Conservation (phyloP, 805 yeast genomes). For the Candida dajiaensis region DNA sequence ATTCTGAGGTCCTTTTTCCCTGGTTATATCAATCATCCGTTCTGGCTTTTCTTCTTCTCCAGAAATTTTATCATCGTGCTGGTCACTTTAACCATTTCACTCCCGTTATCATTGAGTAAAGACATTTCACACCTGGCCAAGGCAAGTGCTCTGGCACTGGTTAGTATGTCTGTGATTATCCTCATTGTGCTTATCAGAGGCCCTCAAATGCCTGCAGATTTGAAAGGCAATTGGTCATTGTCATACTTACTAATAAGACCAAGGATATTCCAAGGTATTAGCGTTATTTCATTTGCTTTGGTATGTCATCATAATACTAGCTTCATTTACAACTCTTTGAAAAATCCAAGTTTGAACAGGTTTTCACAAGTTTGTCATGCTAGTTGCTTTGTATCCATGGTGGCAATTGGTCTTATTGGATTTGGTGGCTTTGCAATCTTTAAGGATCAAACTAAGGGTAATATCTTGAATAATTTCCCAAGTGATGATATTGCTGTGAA, state of each 20-base stretch:
- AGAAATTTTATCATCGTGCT: conserved; percentile 67
- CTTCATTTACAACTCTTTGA: conserved; percentile 80
- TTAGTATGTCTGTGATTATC: conserved; percentile 80
- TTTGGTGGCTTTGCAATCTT: conserved; percentile 72
- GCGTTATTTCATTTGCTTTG: conserved; percentile 92
- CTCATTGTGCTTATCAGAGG: conserved; percentile 68
- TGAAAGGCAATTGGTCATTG: conserved; percentile 42
- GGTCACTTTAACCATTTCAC: conserved; percentile 68
- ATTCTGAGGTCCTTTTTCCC: conserved; percentile 68
- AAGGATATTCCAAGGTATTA: conserved; percentile 79
- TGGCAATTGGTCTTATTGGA: conserved; percentile 75
- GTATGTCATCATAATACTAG: conserved; percentile 95
- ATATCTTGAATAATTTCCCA: conserved; percentile 82
- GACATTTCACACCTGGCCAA: conserved; percentile 83
- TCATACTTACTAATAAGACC: conserved; percentile 48
- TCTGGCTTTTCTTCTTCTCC: conserved; percentile 50
- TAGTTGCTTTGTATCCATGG: conserved; percentile 75
- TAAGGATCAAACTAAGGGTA: conserved; percentile 77
- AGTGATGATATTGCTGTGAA: conserved; percentile 69
- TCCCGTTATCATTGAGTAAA: conserved; percentile 73
- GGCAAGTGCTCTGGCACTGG: conserved; percentile 78
- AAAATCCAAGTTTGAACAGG: conserved; percentile 66
- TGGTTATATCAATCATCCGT: conserved; percentile 22
- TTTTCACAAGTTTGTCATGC: conserved; percentile 77
- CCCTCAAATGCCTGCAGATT: conserved; percentile 45